phyloP scores from a whole-genome alignment of 768 basidiomycete genomes.

The Boletus rubropictus region DNA sequence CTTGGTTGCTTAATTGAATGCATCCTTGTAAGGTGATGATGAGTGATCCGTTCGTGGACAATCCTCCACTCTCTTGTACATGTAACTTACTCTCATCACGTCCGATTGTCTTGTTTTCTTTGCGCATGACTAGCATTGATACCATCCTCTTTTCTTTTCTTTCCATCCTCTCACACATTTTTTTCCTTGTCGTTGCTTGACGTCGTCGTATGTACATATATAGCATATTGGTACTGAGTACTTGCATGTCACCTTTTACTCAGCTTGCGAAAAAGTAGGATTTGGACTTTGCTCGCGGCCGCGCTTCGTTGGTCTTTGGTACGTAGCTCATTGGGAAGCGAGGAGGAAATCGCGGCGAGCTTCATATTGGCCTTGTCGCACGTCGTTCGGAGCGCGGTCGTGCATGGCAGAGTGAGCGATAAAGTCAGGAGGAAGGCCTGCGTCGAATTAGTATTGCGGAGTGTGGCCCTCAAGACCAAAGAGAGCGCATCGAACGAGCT shows the following conservation, averaged over 20 bases:
- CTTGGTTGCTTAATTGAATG: constrained; percentile 18
- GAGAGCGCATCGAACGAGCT: constrained; percentile 66
- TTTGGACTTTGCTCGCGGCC: too few relatives aligned
- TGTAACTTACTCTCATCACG: neutral
- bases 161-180: too few relatives aligned
- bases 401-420: constrained; percentile 68
- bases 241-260: too few relatives aligned
- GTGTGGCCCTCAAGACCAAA: constrained; percentile 67
- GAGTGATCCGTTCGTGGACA: too few relatives aligned
- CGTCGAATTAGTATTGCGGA: constrained; percentile 63
- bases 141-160: neutral
- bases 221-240: too few relatives aligned
- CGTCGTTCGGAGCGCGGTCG: constrained; percentile 57
- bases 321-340: constrained; percentile 69
- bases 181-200: too few relatives aligned
- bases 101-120: neutral
- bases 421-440: constrained; percentile 68
- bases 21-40: too few relatives aligned
- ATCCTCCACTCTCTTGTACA: neutral
- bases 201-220: too few relatives aligned
- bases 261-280: too few relatives aligned
- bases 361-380: constrained; percentile 71
- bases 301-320: too few relatives aligned
- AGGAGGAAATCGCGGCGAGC: constrained; percentile 66
- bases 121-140: constrained; percentile 6